Base-by-base conservation (phyloP, 2,329 filamentous ascomycete species). In the Didymella lethalis region DNA sequence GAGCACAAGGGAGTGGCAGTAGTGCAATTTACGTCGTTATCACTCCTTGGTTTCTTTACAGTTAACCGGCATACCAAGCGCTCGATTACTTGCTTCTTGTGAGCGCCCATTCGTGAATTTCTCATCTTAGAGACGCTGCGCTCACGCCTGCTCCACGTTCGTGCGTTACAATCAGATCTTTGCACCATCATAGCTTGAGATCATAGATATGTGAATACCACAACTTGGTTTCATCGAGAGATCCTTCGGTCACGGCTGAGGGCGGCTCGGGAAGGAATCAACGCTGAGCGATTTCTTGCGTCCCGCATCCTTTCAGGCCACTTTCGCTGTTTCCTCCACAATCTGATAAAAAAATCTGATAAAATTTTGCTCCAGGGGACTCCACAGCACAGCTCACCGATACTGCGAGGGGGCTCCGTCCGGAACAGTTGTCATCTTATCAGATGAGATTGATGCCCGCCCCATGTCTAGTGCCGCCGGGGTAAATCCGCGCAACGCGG, bases 391-490 rank as follows among this genome's bases (percentile, higher is more conserved):
- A 46, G n/a, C 47, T 59, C 57, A 61, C 64, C 65, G 59, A 67
- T 60, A 51, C 64, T 62, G 68, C 61, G 53, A 50, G 8, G 48
- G 14, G 48, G 14, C 36, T 49, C 16, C 28, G 11, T 20, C 16
- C 28, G 11, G 11, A 20, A 7, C 8, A 20, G 20, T 34, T 29
- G 12, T 47, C 38, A 70, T 71, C 68, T 72, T 70, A 72, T 72
- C 68, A 67, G 69, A 72, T 72, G 55, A 64, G 61, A 66, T 69
- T 54, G 34, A 61, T 47, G 53, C 43, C 60, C 53, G 41, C 32
- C 49, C 59, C 48, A 26, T 61, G 61, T 46, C 41, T 45, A 43
- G 25, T 41, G 49, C 40, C 53, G 48, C 54, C 46, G 51, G 51
- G 49, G 38, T 63, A 48, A 38, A 14, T 31, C 59, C 58, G 54